Percentiles rank a stretch among this genome's conserved stretches.
Evolutionary conservation across 805 yeast species (phyloP).

Genomic region (Zygoascus tannicola): DNA sequence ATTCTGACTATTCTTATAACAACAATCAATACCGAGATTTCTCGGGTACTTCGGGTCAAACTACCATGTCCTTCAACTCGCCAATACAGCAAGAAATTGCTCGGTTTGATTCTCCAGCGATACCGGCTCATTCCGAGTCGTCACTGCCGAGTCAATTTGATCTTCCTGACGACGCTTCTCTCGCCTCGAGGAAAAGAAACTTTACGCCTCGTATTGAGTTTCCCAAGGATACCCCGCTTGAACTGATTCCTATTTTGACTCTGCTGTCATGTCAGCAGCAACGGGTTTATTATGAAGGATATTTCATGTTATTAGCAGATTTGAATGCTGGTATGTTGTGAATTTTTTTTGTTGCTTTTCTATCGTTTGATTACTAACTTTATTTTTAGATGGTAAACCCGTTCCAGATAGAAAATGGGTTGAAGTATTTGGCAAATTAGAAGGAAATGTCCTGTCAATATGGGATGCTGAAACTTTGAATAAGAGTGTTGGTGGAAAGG

Average conservation of each 20-base stretch:
- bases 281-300: slow-evolving; percentile 52
- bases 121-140: background rate
- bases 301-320: slow-evolving; percentile 34
- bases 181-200: background rate
- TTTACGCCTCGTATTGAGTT: slow-evolving; percentile 6
- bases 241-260: slow-evolving; percentile 62
- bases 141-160: background rate
- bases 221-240: slow-evolving; percentile 42
- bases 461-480: slow-evolving; percentile 63
- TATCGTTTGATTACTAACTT: background rate
- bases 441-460: slow-evolving; percentile 84
- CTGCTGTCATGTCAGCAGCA: slow-evolving; percentile 61
- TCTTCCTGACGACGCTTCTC: background rate
- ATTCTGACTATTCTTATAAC: background rate
- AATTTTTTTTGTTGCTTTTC: slow-evolving; percentile 1
- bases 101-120: background rate
- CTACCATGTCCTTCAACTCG: too few species aligned
- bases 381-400: slow-evolving; percentile 68
- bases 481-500: slow-evolving; percentile 42
- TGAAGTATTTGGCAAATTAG: slow-evolving; percentile 84
- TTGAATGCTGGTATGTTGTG: slow-evolving; percentile 19
- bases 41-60: too few species aligned
- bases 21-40: background rate
- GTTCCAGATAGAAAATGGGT: slow-evolving; percentile 71
- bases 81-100: slow-evolving; percentile 1